Base-by-base conservation (phyloP, 2,329 filamentous ascomycete species). In the Colletotrichum eleusines region DNA sequence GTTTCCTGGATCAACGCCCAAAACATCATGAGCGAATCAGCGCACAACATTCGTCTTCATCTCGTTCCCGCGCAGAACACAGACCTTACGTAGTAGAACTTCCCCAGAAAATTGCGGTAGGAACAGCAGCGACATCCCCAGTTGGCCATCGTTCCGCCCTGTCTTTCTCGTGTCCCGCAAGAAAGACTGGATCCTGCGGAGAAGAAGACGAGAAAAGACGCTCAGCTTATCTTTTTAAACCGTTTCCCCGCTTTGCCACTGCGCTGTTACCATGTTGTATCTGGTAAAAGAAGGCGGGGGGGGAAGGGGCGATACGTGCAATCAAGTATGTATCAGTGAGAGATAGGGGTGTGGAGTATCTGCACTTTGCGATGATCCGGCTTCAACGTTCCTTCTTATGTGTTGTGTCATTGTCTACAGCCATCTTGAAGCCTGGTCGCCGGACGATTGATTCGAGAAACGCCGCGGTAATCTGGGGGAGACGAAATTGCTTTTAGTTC, bases 311-410 rank as follows among this genome's bases (percentile, higher is more conserved):
- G n/a, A 38, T 53, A 20, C 16, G 31, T 33, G 26, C 20, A 58
- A 57, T 35, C 42, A 63, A 68, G n/a, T n/a, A n/a, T n/a, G 33
- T 63, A 40, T 38, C 20, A 28, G 31, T n/a, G 57, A 58, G 50
- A 44, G 68, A 63, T 67, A 67, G 57, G 57, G 51, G 26, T 51
- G 55, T 61, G 46, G 59, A 38, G 18, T 14, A 31, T 6, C 16
- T 12, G 23, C 18, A 14, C 33, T 11, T 61, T 11, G 42, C 38
- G 44, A 16, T 23, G 51, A 38, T 40, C 14, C 26, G 46, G 60
- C 66, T 63, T 68, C 44, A 63, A 71, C 63, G 68, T 68, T 63
- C 28, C 58, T n/a, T n/a, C n/a, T n/a, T n/a, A 23, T 51, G 3
- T 63, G 11, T 40, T 20, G 23, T 68, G 28, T 14, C 53, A 31